Evolutionary conservation across 768 basidiomycete genomes (phyloP).

Genomic region (Wakefieldia striispora): DNA sequence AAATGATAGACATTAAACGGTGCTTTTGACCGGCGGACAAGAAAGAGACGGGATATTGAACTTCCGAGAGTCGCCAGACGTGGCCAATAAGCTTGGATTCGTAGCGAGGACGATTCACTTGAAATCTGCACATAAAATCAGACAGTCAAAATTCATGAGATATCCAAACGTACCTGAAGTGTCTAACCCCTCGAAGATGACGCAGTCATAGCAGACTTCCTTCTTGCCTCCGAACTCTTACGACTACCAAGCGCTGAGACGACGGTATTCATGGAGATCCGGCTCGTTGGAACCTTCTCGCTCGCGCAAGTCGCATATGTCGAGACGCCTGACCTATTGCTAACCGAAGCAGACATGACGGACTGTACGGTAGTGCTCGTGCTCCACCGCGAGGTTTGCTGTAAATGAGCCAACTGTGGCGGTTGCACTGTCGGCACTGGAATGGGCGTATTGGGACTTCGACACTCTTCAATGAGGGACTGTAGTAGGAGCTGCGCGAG

Average conservation of each 20-base stretch:
- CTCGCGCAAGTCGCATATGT: slow-evolving; percentile 30
- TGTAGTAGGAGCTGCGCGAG: slow-evolving; percentile 32
- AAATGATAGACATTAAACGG: slow-evolving; percentile 1
- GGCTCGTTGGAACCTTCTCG: slow-evolving; percentile 22
- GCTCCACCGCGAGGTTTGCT: slow-evolving; percentile 29
- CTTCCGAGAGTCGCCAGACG: slow-evolving; percentile 3
- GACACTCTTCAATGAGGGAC: slow-evolving; percentile 19
- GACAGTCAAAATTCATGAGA: background rate
- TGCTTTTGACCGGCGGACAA: background rate
- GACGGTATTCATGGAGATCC: slow-evolving; percentile 28
- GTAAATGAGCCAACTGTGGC: slow-evolving; percentile 20
- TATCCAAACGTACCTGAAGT: background rate
- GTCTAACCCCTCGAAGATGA: slow-evolving; percentile 26
- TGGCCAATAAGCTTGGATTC: background rate
- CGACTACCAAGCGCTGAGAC: slow-evolving; percentile 24
- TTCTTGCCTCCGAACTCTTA: slow-evolving; percentile 28
- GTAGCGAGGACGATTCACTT: background rate
- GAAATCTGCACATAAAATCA: slow-evolving; percentile 7
- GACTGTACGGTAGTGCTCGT: slow-evolving; percentile 31
- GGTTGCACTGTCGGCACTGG: slow-evolving; percentile 7
- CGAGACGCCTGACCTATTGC: slow-evolving; percentile 26
- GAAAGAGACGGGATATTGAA: background rate
- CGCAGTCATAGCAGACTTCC: slow-evolving; percentile 24
- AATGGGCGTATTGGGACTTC: background rate
- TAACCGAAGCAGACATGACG: slow-evolving; percentile 22